Conservation (phyloP, 2,329 filamentous ascomycete species). For the Trichoderma gracile region DNA sequence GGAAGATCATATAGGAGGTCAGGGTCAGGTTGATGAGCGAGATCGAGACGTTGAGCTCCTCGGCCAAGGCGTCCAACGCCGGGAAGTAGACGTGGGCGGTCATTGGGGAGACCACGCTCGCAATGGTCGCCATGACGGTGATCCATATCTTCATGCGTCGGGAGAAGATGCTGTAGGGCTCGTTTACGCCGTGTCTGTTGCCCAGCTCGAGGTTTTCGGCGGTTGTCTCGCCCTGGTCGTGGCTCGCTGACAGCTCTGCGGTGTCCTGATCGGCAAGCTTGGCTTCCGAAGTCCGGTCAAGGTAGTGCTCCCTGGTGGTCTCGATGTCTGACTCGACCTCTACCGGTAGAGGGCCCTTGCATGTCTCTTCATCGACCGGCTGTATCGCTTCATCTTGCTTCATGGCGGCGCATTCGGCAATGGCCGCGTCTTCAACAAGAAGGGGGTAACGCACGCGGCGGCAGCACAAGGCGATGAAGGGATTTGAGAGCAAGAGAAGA, state of each 20-base stretch:
- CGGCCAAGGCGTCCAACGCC: constrained; percentile 43
- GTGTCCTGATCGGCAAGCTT: neutral
- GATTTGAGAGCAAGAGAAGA: neutral
- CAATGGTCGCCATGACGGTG: constrained; percentile 52
- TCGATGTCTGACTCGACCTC: neutral
- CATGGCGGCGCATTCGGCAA: constrained; percentile 16
- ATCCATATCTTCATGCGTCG: constrained; percentile 52
- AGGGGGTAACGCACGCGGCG: neutral
- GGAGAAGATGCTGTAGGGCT: constrained; percentile 36
- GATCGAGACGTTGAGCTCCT: constrained; percentile 43
- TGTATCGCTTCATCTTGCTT: constrained; percentile 20
- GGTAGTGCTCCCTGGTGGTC: neutral
- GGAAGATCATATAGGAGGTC: constrained; percentile 65
- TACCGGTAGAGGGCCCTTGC: neutral
- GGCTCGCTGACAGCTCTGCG: neutral
- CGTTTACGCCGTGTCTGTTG: neutral
- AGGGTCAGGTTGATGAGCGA: constrained; percentile 51
- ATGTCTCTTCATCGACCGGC: neutral
- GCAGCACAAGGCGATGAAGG: neutral
- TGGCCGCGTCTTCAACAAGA: neutral
- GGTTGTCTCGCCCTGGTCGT: neutral
- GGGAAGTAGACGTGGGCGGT: constrained; percentile 60
- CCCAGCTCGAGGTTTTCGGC: constrained; percentile 16
- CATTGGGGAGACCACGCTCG: constrained; percentile 58
- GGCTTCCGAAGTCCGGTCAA: neutral